Base-by-base conservation (phyloP, 2,329 filamentous ascomycete species). In the Polychaeton citri region DNA sequence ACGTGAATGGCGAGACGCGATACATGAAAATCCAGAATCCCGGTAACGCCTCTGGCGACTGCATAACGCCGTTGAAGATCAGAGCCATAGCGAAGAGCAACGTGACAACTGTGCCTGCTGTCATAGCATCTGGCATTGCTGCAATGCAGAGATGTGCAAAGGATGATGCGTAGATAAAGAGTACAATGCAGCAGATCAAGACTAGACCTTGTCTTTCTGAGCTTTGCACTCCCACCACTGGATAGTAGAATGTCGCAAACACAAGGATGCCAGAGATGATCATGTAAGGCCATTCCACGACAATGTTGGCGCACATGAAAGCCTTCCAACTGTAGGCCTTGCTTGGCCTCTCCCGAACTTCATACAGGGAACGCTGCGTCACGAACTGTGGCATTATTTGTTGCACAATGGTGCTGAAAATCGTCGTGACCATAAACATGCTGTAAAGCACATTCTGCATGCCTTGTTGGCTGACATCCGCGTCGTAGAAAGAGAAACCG, bases 1-100 rank as follows among this genome's bases (percentile, higher is more conserved):
- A 83, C 0, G 75, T 81, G 40, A 81, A 76, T 0, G 76, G 77
- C 0, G 69, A 75, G 8, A 74, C 64, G 18, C 73, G 68, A 55
- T 83, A 81, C 79, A 84, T 84, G 61, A 82, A 84, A 41, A 74
- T 74, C 80, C 80, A 86, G 62, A 85, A 85, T 0, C 72, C 67
- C 0, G 80, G 79, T 1, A 85, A 63, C 0, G 66, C 3, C 50
- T 40, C 5, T 0, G 76, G 71, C 0, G 67, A 56, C 40, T 78
- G 73, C 36, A 84, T 59, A 3, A 83, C 78, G 51, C 77, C 65
- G 45, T 63, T 58, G 47, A 66, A 60, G 45, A 63, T 61, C 2
- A 69, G 53, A 4, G 41, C 64, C 53, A 71, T 68, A n/a, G 67
- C 61, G 39, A 58, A 56, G 16, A 57, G 44, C 9, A 54, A 61